Conservation (phyloP, 768 basidiomycete species). For the Suillus placidus region DNA sequence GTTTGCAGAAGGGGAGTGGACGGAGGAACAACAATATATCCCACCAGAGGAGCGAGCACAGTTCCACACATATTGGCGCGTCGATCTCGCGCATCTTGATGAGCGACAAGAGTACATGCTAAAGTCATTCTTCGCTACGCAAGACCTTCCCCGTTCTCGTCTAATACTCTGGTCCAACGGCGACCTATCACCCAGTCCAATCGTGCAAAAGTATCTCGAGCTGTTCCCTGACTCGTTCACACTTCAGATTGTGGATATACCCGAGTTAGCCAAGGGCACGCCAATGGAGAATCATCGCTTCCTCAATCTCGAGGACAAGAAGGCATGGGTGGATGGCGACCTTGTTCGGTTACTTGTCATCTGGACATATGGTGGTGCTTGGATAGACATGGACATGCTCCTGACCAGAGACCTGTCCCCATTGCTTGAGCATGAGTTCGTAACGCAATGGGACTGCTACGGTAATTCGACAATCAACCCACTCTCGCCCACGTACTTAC, state of each 20-base stretch:
- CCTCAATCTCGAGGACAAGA: slow-evolving; percentile 65
- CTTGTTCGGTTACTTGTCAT: slow-evolving; percentile 83
- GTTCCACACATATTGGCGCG: slow-evolving; percentile 95
- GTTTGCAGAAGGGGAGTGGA: slow-evolving; percentile 15
- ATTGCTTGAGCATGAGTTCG: slow-evolving; percentile 90
- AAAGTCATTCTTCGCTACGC: slow-evolving; percentile 92
- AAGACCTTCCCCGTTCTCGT: slow-evolving; percentile 64
- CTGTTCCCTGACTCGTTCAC: slow-evolving; percentile 73
- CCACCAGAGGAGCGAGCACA: slow-evolving; percentile 53
- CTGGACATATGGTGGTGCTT: slow-evolving; percentile 90
- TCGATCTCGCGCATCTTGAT: slow-evolving; percentile 78
- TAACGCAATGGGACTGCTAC: slow-evolving; percentile 99
- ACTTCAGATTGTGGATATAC: slow-evolving; percentile 68
- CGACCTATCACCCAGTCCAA: slow-evolving; percentile 55
- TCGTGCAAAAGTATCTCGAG: slow-evolving; percentile 61
- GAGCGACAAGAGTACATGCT: slow-evolving; percentile 87
- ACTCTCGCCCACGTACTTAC: slow-evolving; percentile 4
- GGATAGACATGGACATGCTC: slow-evolving; percentile 98
- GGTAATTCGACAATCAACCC: slow-evolving; percentile 47
- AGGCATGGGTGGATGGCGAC: slow-evolving; percentile 96
- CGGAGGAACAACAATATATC: slow-evolving; percentile 18
- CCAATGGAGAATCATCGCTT: slow-evolving; percentile 65
- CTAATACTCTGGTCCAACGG: slow-evolving; percentile 94
- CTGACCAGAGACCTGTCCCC: slow-evolving; percentile 85
- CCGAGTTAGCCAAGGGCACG: slow-evolving; percentile 71